phyloP scores from a whole-genome alignment of 257 asterid genomes.

The Leonotis leonurus region DNA sequence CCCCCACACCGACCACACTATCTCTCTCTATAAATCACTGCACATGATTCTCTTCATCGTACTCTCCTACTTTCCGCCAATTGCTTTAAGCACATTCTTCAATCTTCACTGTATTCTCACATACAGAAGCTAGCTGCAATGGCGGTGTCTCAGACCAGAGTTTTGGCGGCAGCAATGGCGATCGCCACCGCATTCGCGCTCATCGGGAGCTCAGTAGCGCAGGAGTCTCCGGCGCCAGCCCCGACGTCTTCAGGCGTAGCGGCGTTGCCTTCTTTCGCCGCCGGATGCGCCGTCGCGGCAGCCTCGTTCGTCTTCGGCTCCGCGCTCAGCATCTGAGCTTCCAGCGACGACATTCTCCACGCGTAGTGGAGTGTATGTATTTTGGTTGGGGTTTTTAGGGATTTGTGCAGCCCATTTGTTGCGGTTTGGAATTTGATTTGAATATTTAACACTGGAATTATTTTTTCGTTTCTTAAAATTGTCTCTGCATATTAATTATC shows the following conservation, averaged over 20 bases:
- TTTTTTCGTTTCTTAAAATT: background rate
- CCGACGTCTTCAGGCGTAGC: constrained; percentile 39
- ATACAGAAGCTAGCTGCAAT: background rate
- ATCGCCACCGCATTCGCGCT: constrained; percentile 20
- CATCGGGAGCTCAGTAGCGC: constrained; percentile 36
- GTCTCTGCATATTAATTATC: background rate
- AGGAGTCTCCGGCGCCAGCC: constrained; percentile 33
- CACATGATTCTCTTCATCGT: too few relatives aligned
- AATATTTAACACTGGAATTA: background rate
- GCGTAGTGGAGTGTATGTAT: constrained; percentile 9
- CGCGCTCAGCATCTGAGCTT: constrained; percentile 38
- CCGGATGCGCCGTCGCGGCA: constrained; percentile 28
- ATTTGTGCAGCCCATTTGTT: constrained; percentile 12
- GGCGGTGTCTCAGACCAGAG: constrained; percentile 28
- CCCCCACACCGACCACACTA: background rate
- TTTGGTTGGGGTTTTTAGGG: constrained; percentile 5
- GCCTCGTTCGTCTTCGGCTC: constrained; percentile 37
- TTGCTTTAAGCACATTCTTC: background rate
- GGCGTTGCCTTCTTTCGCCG: constrained; percentile 31
- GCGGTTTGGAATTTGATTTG: too few relatives aligned
- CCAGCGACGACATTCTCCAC: too few relatives aligned
- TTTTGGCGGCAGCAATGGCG: constrained; percentile 23
- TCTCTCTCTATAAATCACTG: background rate
- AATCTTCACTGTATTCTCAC: background rate
- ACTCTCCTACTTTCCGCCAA: background rate